phyloP scores from a whole-genome alignment of 148 eudicot genomes.

The Euryodendron excelsum region DNA sequence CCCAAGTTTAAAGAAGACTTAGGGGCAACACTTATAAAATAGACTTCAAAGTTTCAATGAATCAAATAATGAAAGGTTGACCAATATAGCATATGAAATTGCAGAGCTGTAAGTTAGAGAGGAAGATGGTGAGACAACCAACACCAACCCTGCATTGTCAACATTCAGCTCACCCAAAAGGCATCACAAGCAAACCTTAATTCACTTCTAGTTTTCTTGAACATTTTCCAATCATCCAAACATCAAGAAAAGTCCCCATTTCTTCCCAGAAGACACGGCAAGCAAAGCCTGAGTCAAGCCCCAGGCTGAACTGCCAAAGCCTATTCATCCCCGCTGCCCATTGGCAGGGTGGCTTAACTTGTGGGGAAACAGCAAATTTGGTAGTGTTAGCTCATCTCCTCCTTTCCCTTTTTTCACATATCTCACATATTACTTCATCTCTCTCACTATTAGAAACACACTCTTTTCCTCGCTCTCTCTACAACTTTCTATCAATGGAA shows the following conservation, averaged over 20 bases:
- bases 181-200: constrained; percentile 19
- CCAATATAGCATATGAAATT: neutral
- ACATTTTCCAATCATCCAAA: constrained; percentile 18
- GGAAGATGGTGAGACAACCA: constrained; percentile 13
- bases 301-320: neutral
- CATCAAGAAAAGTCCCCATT: constrained; percentile 15
- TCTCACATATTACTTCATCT: neutral
- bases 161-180: constrained; percentile 52
- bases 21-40: neutral
- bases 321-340: neutral
- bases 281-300: neutral
- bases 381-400: constrained; percentile 75
- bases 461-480: neutral
- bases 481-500: constrained; percentile 42
- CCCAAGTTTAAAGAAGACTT: too few relatives aligned
- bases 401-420: constrained; percentile 3
- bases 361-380: constrained; percentile 27
- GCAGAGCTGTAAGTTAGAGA: constrained; percentile 1
- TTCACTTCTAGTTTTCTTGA: neutral
- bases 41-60: neutral
- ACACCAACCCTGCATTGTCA: constrained; percentile 41
- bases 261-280: neutral
- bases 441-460: neutral
- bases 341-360: neutral
- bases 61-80: neutral